Evolutionary conservation across 176 grass and related monocot genomes (phyloP), one percentile per base, ranked within the genome.

Genomic region (Panicum miliaceum): DNA sequence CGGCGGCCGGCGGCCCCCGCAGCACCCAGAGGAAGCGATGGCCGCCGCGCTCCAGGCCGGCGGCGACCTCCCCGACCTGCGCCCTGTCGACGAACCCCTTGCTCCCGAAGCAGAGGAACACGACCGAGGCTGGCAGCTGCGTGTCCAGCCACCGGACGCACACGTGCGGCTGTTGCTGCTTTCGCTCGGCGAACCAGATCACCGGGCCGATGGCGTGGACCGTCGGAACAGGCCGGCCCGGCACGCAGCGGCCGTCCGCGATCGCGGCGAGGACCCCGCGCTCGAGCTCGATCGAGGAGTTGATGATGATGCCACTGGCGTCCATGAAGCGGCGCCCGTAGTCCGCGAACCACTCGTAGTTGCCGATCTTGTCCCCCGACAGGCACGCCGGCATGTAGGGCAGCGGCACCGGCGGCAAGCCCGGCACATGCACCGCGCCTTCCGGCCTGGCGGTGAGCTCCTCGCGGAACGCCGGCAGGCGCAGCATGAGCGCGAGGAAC

Each of bases 91-190:
- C 5, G 61, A 65, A 50, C 19, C 78, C 90, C 29, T 35, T 47
- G 52, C 90, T 92, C 6, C 90, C 90, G 43, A 92, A 92, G 76
- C 90, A 89, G 60, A 92, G 80, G 65, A 92, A 80, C 35, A 92
- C 78, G 16, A 92, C 90, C 20, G 86, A 83, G 9, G 18, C 69
- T 3, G 41, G 4, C 40, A 83, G 86, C 53, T 92, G 90, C 73
- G 42, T 11, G 75, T 92, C 67, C 5, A 92, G 82, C 90, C 90
- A 92, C 38, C 18, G 63, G 9, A 92, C 53, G 58, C 90, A 92
- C 78, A 63, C 83, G 53, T 92, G 85, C 40, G n/a, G 7, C 43
- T 85, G 73, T 32, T 34, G 27, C 16, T 69, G 0, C 13, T 19
- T 7, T 22, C 1, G 37, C 54, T 11, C 9, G 1, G 10, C 29